Base-by-base conservation (phyloP, 768 basidiomycete genomes). In the Termitomyces sp. region DNA sequence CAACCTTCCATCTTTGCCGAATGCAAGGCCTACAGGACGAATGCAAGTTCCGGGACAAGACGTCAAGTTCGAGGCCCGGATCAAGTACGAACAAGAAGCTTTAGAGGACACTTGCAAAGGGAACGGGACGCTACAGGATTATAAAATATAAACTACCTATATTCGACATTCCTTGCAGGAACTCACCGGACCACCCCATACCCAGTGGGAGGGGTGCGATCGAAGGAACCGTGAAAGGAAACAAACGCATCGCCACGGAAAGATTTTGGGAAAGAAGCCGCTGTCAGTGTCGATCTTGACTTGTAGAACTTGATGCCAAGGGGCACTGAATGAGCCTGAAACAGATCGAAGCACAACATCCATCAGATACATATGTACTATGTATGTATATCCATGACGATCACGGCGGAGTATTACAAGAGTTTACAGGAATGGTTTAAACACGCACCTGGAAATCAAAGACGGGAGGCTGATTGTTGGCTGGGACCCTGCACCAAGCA, bases 311-410 rank as follows among this genome's bases (percentile, higher is more conserved):
- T 79, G 66, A 79, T 73, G 61, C 79, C 79, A 12, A 79, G 69
- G 1, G 79, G 79, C 2, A 76, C 78, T 13, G 77, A 78, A 62
- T 80, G 79, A 0, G 78, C 76, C 77, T 80, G n/a, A 13, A 53
- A 49, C 49, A 42, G 42, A 27, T 33, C 6, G 18, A 26, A 43
- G 49, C 27, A 7, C 7, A 7, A 4, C 30, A 30, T 30, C 9
- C 20, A 43, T 48, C 10, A 8, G 4, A 24, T n/a, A n/a, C n/a
- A n/a, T n/a, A n/a, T n/a, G n/a, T n/a, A n/a, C n/a, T n/a, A n/a
- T n/a, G n/a, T n/a, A n/a, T n/a, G 13, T 18, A 30, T 27, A n/a
- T 5, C n/a, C 13, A 9, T 26, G 18, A 39, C 20, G 4, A 20
- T n/a, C 36, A 44, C 18, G 32, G 30, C 34, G 51, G 42, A 3